These are phyloP conservation scores for Fusarium armeniacum DNA, from an alignment of 2,329 filamentous ascomycete species.

Conservation along the genomic window DNA sequence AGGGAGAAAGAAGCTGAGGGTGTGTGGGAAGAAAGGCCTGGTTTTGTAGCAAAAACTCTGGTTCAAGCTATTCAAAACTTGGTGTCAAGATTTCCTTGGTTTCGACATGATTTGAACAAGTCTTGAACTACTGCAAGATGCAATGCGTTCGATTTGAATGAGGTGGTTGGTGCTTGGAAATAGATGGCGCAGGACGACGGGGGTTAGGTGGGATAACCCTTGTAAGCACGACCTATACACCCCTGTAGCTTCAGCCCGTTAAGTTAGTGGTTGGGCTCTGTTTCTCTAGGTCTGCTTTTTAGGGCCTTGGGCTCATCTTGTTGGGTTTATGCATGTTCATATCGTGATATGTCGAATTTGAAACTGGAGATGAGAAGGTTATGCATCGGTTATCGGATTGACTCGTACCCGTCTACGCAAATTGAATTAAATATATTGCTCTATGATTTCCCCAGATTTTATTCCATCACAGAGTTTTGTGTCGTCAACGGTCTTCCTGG, in stretches of 20 bases:
- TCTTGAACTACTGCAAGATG: constrained; percentile 13
- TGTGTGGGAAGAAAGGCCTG: constrained; percentile 30
- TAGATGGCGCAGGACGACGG: constrained; percentile 42
- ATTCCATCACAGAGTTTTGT: neutral
- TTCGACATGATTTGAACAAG: constrained; percentile 1
- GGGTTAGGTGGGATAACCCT: constrained; percentile 31
- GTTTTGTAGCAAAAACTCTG: constrained; percentile 36
- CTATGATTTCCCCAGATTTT: constrained; percentile 6
- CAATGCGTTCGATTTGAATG: constrained; percentile 2
- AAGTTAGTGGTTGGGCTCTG: constrained; percentile 38
- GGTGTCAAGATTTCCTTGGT: constrained; percentile 21
- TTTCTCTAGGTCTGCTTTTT: neutral
- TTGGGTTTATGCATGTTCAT: constrained; percentile 11
- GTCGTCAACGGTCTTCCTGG: constrained; percentile 3
- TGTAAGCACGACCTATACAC: constrained; percentile 12
- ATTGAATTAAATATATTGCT: neutral
- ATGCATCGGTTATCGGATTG: constrained; percentile 5
- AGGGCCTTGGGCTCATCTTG: constrained; percentile 11
- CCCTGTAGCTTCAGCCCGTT: constrained; percentile 26
- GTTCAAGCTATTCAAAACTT: constrained; percentile 18
- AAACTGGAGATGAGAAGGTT: constrained; percentile 18
- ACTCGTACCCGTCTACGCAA: neutral
- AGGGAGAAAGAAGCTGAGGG: constrained; percentile 13
- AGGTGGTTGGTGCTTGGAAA: constrained; percentile 44
- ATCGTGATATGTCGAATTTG: constrained; percentile 3